Base-by-base conservation (phyloP, 768 basidiomycete genomes). In the Nidularia pulvinata region DNA sequence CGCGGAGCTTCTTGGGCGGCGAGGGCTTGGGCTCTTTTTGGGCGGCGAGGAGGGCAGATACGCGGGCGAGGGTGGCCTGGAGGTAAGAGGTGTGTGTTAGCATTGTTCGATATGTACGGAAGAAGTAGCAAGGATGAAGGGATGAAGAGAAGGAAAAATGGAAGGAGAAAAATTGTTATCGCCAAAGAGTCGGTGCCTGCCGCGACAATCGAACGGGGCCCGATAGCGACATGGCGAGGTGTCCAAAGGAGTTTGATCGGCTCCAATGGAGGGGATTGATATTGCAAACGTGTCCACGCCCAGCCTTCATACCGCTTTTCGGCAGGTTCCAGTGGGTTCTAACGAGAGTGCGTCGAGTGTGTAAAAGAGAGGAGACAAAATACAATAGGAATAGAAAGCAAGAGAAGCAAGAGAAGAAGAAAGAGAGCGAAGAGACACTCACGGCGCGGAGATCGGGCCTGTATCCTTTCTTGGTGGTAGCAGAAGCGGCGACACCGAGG, bases 281-380 rank as follows among this genome's bases (percentile, higher is more conserved):
- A 71, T 93, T 85, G 91, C 91, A 93, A 82, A 89, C 89, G 74
- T 90, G 86, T 93, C 91, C 89, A 93, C 91, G 83, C 91, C 89
- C 89, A 81, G 74, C 89, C 79, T 88, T 92, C 89, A 86, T 86
- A 69, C 72, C 73, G 78, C 77, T 71, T 70, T 65, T 63, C 74
- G 61, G 80, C 70, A 42, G 70, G 61, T 69, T 90, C 87, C 87
- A 83, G 89, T 79, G 88, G 91, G 91, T 91, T 93, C 91, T 93
- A 93, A 86, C 86, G 86, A 82, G 85, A 86, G 75, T 92, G 91
- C 89, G 73, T 76, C 64, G 46, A 53, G 30, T 49, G 22, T 51
- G 50, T 50, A 37, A 50, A 58, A 57, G 35, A 39, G n/a, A n/a
- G 47, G 46, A 55, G 50, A 56, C 9, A 25, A 50, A 48, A 14